A percentile compares a stretch with the other conserved stretches of the same genome.
These are phyloP conservation scores for Priceomyces fermenticarens DNA, from an alignment of 805 yeast genomes.

Conservation along the genomic window DNA sequence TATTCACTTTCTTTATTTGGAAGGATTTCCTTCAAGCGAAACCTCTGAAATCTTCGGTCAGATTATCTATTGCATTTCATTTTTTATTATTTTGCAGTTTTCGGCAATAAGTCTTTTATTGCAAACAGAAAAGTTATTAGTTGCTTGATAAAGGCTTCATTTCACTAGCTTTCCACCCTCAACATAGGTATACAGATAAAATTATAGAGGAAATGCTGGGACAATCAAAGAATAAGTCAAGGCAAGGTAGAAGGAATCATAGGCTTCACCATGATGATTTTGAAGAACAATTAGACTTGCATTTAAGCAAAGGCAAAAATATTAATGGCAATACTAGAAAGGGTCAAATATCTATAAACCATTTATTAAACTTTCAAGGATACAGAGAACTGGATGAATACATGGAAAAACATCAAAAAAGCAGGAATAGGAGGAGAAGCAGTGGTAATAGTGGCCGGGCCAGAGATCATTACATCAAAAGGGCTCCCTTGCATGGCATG, in stretches of 20 bases:
- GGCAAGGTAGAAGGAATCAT: background rate
- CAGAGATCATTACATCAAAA: conserved; percentile 10
- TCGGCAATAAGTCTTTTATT: too few relatives aligned
- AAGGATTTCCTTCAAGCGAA: too few relatives aligned
- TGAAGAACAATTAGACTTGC: conserved; percentile 10
- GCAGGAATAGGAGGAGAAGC: conserved; percentile 11
- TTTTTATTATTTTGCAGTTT: too few relatives aligned
- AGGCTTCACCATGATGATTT: conserved; percentile 2
- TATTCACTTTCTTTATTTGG: too few relatives aligned
- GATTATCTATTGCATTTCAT: too few relatives aligned
- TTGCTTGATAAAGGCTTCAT: too few relatives aligned
- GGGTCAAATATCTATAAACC: conserved; percentile 42
- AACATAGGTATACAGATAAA: too few relatives aligned
- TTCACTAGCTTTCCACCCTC: too few relatives aligned
- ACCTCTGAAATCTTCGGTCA: too few relatives aligned
- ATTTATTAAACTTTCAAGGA: conserved; percentile 56
- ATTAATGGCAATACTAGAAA: conserved; percentile 8
- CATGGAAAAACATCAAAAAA: conserved; percentile 14
- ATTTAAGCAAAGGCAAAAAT: conserved; percentile 12
- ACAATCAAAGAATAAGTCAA: background rate
- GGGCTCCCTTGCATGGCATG: conserved; percentile 57
- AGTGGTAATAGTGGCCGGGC: conserved; percentile 8
- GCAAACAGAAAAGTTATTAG: too few relatives aligned
- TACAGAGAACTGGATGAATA: conserved; percentile 39
- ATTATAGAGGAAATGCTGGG: background rate